Evolutionary conservation across 2,329 filamentous ascomycete species (phyloP), one percentile per base, ranked within the genome.

Genomic region (Microcyclospora tardicrescens): DNA sequence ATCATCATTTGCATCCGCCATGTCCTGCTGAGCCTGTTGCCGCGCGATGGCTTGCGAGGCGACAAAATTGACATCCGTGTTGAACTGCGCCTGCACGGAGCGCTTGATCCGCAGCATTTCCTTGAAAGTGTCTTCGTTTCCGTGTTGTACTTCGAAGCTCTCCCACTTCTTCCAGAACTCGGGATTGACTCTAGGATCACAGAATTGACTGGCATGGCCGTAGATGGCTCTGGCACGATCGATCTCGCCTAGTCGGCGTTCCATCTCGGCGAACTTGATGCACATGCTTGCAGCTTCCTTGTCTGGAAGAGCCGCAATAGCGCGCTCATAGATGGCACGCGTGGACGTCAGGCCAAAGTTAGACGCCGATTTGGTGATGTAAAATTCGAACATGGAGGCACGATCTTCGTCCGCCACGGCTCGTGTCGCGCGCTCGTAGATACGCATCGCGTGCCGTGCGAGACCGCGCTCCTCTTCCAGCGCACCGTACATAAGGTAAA

Each of bases 71-170:
- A 98, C 89, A 56, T 98, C 91, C 33, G 93, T 98, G 57, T 96
- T 96, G 71, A 93, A 98, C 65, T 95, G 84, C 38, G 91, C 89
- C 62, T 95, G 86, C 10, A 98, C 91, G 61, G 85, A 94, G 58
- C 91, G 73, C 71, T 96, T 98, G 69, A 98, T 86, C 24, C 91
- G 80, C 45, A 96, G 71, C 91, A 98, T 98, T 60, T 98, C 91
- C 67, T 94, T 95, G 72, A 93, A 98, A 0, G 93, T 98, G 60
- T 98, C 91, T 61, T 98, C 93, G 63, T 98, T 98, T 48, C 91
- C 91, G 57, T 98, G 91, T 59, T 93, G 83, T 15, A 96, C 86
- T 63, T 98, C 93, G 61, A 98, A 98, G 39, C 79, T 73, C 62
- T 98, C 91, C 91, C 91, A 98, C 60, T 89, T 93, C 52, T 79